phyloP scores from a whole-genome alignment of 1,284 basidiomycete genomes.

The Takashimella tepidaria region DNA sequence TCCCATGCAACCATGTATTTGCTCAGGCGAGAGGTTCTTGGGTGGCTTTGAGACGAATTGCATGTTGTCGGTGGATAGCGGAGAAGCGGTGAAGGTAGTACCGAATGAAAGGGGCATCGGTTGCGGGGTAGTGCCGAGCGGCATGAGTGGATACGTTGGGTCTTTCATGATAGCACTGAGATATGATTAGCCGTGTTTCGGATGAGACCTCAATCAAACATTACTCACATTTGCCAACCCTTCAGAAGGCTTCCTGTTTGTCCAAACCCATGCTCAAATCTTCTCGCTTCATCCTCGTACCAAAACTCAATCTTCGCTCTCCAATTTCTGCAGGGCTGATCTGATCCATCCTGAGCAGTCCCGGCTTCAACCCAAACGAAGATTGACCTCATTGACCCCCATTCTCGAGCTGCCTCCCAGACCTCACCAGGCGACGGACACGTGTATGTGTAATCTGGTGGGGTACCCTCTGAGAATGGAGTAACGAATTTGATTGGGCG shows the following conservation, averaged over 20 bases:
- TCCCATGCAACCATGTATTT: slow-evolving; percentile 1
- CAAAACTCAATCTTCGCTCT: slow-evolving; percentile 77
- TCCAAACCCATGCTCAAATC: slow-evolving; percentile 58
- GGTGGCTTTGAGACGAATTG: not conserved
- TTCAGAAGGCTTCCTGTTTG: slow-evolving; percentile 18
- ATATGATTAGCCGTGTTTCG: too few species aligned
- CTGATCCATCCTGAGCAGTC: not conserved
- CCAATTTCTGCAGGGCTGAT: slow-evolving; percentile 38
- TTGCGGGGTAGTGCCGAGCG: not conserved
- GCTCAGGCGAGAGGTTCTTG: not conserved
- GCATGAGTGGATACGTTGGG: not conserved
- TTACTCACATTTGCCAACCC: slow-evolving; percentile 38
- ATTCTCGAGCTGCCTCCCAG: slow-evolving; percentile 66
- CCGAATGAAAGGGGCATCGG: not conserved
- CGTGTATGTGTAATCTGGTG: slow-evolving; percentile 61
- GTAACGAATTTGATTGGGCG: slow-evolving; percentile 19
- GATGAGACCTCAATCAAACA: too few species aligned
- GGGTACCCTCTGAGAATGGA: slow-evolving; percentile 58
- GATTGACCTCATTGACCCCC: slow-evolving; percentile 36
- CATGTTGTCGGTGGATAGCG: slow-evolving; percentile 3
- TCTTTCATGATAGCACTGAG: not conserved
- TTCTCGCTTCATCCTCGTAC: slow-evolving; percentile 75
- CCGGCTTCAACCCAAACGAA: slow-evolving; percentile 19
- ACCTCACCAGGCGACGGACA: slow-evolving; percentile 61
- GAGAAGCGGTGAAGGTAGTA: slow-evolving; percentile 3